Conservation (phyloP, 192 early-diverging fungal species). For the Coemansia guatemalensis region DNA sequence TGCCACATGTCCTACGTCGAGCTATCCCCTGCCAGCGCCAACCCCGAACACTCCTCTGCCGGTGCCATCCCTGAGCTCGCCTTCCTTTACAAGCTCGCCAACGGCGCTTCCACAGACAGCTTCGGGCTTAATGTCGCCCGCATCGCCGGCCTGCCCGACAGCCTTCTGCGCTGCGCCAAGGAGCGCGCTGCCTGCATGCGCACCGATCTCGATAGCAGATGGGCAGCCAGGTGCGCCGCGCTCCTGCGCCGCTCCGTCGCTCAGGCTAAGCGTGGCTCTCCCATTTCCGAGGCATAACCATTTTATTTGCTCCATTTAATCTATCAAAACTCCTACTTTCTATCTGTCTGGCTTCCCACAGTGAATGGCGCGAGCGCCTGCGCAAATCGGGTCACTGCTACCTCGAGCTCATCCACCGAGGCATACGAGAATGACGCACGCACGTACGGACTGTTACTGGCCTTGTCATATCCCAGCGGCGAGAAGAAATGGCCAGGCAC, state of each 20-base stretch:
- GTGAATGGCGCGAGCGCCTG: slow-evolving; percentile 55
- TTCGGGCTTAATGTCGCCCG: slow-evolving; percentile 97
- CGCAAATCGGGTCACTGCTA: slow-evolving; percentile 60
- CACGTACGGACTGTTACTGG: slow-evolving; percentile 57
- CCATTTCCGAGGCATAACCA: not conserved
- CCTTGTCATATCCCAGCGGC: slow-evolving; percentile 51
- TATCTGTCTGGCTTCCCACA: too few relatives aligned
- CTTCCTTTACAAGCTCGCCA: slow-evolving; percentile 88
- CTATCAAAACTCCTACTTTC: too few relatives aligned
- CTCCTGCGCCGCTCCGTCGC: slow-evolving; percentile 23
- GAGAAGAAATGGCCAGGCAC: slow-evolving; percentile 69
- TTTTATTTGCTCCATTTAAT: not conserved
- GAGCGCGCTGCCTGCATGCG: slow-evolving; percentile 74
- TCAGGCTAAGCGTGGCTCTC: slow-evolving; percentile 11
- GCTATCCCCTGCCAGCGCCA: slow-evolving; percentile 62
- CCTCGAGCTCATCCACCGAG: slow-evolving; percentile 60
- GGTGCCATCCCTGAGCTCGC: slow-evolving; percentile 66
- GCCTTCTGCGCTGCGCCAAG: slow-evolving; percentile 70
- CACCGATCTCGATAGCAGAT: slow-evolving; percentile 29
- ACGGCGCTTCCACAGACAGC: slow-evolving; percentile 84
- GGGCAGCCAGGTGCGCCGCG: slow-evolving; percentile 23
- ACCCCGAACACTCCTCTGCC: slow-evolving; percentile 55
- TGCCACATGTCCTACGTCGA: slow-evolving; percentile 56
- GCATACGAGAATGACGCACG: slow-evolving; percentile 73
- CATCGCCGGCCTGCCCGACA: slow-evolving; percentile 82